Conservation (phyloP, 108 stramenopile genomes). For the Cyclostephanos tholiformis region DNA sequence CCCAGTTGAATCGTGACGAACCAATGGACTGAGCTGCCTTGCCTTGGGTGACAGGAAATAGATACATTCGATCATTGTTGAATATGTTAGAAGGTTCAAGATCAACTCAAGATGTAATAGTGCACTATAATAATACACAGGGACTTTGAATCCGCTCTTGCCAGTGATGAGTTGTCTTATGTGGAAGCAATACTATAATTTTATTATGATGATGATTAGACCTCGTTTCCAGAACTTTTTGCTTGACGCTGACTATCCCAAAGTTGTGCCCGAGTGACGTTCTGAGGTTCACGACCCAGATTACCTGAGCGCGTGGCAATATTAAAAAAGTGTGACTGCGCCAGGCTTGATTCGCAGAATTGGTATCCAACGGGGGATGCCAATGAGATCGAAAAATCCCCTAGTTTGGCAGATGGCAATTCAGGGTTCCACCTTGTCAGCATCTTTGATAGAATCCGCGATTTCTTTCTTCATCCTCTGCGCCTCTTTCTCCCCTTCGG, state of each 20-base stretch:
- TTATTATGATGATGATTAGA: background rate
- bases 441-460: slow-evolving; percentile 40
- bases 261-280: background rate
- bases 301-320: background rate
- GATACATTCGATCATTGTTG: too few relatives aligned
- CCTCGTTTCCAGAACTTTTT: background rate
- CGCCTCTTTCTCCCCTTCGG: slow-evolving; percentile 86
- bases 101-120: too few relatives aligned
- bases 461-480: slow-evolving; percentile 65
- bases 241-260: slow-evolving; percentile 1
- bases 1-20: too few relatives aligned
- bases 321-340: background rate
- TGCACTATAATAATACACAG: background rate
- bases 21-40: too few relatives aligned
- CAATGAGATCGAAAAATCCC: background rate
- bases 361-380: background rate
- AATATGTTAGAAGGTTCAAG: too few relatives aligned
- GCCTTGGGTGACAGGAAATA: too few relatives aligned
- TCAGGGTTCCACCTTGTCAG: slow-evolving; percentile 42
- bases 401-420: background rate
- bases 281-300: background rate
- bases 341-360: background rate
- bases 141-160: background rate
- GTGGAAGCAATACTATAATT: background rate
- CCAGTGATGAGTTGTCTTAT: background rate